Evolutionary conservation across 1,284 basidiomycete genomes (phyloP), one percentile per base, ranked within the genome.

Genomic region (Coniferiporia sulphurascens): DNA sequence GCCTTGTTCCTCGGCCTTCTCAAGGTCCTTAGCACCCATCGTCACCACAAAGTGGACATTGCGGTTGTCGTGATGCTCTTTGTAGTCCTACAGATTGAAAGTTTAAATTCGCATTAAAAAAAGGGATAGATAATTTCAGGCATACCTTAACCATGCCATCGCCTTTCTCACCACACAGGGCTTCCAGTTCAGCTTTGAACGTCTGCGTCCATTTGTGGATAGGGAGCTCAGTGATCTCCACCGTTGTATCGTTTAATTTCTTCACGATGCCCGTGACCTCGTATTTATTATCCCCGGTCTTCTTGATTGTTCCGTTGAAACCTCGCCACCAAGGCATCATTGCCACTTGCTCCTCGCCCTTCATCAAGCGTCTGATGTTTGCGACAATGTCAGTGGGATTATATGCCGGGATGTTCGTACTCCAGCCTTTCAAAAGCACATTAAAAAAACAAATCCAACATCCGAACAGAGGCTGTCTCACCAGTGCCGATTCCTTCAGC

Each of bases 251-350:
- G 71, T 93, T 86, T 66, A 91, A 72, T 78, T 95, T 95, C 41
- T 76, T 81, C 54, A 83, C 83, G 45, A 87, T 73, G 58, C 97
- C 97, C 45, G 77, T 77, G 50, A 94, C 85, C 62, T 94, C 95
- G 76, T 89, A 99, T 72, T 91, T 95, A 75, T 95, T 87, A 64
- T 90, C 89, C 34, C 83, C 84, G 17, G 83, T 77, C 63, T 84
- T 84, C 74, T 89, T 93, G 73, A 98, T 91, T 41, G 87, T 80
- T 32, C 96, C 96, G 70, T 87, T 84, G 74, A 95, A 99, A 34
- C 96, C 97, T 55, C 95, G 86, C 89, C 93, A 99, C 97, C 97
- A 99, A 0, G 97, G 97, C 19, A 82, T 77, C 91, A 99, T 98
- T 0, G 86, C 81, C 12, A 87, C 83, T 61, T 89, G 70, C 65